Evolutionary conservation across 1,139 yeast species (phyloP).

Genomic region (Sugiyamaella japonica): DNA sequence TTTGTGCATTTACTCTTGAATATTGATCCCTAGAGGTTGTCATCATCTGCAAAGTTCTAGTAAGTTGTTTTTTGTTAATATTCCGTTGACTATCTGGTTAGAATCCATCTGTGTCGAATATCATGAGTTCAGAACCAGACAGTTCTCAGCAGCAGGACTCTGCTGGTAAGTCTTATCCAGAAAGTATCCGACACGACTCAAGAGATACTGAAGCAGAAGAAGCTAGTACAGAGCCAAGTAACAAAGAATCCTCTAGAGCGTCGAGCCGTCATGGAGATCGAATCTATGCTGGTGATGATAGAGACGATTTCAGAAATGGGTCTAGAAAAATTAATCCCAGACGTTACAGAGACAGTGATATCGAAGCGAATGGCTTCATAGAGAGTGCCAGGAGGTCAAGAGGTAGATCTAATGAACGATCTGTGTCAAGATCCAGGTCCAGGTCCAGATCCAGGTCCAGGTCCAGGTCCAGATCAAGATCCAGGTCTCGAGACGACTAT

Average conservation of each 20-base stretch:
- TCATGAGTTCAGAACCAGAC: background rate
- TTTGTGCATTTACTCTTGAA: too few relatives aligned
- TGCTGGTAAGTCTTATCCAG: constrained; percentile 6
- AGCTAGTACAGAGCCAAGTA: background rate
- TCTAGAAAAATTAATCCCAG: background rate
- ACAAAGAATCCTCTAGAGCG: constrained; percentile 3
- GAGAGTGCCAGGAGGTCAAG: background rate
- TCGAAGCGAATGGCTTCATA: constrained; percentile 3
- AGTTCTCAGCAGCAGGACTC: background rate
- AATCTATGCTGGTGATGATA: constrained; percentile 9
- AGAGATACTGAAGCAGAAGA: background rate
- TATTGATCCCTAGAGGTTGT: too few relatives aligned
- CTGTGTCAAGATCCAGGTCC: background rate
- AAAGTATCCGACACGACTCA: background rate
- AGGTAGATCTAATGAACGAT: background rate
- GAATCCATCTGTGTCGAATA: background rate
- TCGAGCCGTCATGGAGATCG: constrained; percentile 3
- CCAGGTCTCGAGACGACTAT: background rate
- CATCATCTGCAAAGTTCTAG: background rate
- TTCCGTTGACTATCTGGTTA: constrained; percentile 3
- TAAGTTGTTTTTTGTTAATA: background rate
- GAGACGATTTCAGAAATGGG: constrained; percentile 8
- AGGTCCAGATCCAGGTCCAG: constrained; percentile 1
- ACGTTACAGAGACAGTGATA: background rate
- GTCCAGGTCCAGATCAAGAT: constrained; percentile 1